phyloP scores from a whole-genome alignment of 2,329 filamentous ascomycete genomes.

The Cordyceps tenuipes region DNA sequence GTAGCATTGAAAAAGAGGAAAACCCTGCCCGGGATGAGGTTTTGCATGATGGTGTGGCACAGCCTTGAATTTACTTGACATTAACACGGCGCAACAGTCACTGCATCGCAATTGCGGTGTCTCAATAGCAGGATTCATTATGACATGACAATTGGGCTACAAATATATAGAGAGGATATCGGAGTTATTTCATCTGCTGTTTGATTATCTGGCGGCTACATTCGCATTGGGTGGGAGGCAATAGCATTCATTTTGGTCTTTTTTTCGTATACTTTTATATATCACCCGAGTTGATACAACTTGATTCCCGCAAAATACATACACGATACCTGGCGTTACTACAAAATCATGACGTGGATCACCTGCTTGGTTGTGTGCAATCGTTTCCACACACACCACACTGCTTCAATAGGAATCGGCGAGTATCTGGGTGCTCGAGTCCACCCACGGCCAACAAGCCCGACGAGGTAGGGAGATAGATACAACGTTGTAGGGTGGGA shows the following conservation, averaged over 20 bases:
- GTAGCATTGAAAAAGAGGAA: background rate
- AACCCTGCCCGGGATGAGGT: background rate
- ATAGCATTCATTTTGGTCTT: background rate
- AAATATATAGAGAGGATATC: slow-evolving; percentile 1
- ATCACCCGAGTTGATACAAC: background rate
- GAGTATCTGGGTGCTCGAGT: background rate
- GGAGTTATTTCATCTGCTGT: background rate
- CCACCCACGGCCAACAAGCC: background rate
- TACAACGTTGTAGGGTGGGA: background rate
- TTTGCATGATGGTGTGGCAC: background rate
- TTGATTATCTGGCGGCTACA: background rate
- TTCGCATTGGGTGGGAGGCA: background rate
- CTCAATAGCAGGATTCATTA: background rate
- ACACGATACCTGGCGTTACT: background rate
- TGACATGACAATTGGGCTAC: slow-evolving; percentile 5
- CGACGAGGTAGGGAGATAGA: background rate
- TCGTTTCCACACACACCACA: background rate
- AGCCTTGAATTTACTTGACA: background rate
- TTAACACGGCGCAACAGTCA: slow-evolving; percentile 4
- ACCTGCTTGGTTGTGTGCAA: background rate
- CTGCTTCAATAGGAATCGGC: background rate
- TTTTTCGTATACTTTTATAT: background rate
- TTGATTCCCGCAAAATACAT: background rate
- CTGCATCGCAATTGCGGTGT: background rate
- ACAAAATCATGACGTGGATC: background rate